Evolutionary conservation across 208 protist genomes (phyloP).

Genomic region (Leptomonas pyrrhocoris): DNA sequence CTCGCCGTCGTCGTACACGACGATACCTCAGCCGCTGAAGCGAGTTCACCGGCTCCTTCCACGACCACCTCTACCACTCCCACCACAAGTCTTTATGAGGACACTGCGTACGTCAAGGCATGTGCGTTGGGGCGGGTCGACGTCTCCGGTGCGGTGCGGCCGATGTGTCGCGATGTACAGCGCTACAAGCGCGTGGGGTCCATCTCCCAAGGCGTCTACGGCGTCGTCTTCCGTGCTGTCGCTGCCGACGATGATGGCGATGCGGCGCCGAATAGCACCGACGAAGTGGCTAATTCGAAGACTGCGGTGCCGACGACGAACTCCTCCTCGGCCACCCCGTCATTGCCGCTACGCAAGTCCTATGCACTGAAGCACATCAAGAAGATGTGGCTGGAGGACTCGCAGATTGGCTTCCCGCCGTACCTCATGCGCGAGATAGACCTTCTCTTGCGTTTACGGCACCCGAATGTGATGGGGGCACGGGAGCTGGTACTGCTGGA

Average conservation of each 20-base stretch:
- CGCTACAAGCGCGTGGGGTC: constrained; percentile 49
- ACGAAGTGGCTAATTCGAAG: background rate
- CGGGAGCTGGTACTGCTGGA: constrained; percentile 55
- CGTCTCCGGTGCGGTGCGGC: constrained; percentile 37
- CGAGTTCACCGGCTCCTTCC: too few relatives aligned
- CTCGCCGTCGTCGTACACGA: background rate
- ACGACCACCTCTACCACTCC: background rate
- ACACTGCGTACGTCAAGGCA: constrained; percentile 24
- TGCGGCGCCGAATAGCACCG: background rate
- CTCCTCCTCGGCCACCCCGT: background rate
- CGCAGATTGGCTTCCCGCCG: constrained; percentile 76
- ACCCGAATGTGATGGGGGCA: constrained; percentile 80
- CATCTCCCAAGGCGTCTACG: constrained; percentile 85
- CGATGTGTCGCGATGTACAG: constrained; percentile 65
- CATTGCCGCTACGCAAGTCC: constrained; percentile 16
- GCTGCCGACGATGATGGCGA: constrained; percentile 6
- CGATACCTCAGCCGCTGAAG: background rate
- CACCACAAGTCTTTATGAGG: constrained; percentile 15
- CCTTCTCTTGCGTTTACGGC: constrained; percentile 69
- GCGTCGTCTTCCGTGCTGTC: constrained; percentile 74
- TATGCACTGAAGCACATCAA: constrained; percentile 88
- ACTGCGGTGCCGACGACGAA: background rate
- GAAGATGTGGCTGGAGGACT: constrained; percentile 76
- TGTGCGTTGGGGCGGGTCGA: constrained; percentile 34
- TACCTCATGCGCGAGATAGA: constrained; percentile 90